Base-by-base conservation (phyloP, 495 filamentous ascomycete species). In the Aspergillus kassunensis region DNA sequence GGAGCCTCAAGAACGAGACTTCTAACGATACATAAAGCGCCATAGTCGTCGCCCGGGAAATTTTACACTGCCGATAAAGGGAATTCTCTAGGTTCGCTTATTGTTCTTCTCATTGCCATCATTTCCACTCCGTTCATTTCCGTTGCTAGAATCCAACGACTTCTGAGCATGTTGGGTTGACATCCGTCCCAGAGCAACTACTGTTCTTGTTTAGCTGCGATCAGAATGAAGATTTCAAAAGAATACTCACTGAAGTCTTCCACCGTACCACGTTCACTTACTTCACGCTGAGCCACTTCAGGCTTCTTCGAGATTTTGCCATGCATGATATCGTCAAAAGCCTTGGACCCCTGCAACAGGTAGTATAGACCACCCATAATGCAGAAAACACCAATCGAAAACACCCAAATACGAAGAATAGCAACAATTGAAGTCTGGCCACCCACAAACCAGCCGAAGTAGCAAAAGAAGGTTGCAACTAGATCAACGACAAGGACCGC, bases 241-340 rank as follows among this genome's bases (percentile, higher is more conserved):
- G 39, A 7, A 49, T 30, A 77, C 85, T 80, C 80, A 90, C 86
- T 78, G 56, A 95, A 92, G 68, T 96, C 90, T 73, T 96, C 90
- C 53, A 89, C 70, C 2, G 80, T 83, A 47, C 30, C 30, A 3
- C 87, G 76, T 73, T 71, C 85, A 88, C 43, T 41, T 56, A 79
- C 74, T 66, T 80, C 83, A 49, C 87, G 76, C 73, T 71, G 85
- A 87, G 44, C 41, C 56, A 79, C 74, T 65, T 80, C 83, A 67
- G 12, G 16, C 11, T 83, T 84, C 73, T 87, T 87, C 43, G 81
- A 82, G 50, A 81, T 82, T 76, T 89, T 90, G 64, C 90, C 88
- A 70, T 95, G 89, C 88, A 95, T 91, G 53, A 95, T 77, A 76
- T 92, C 90, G 71, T 95, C 88, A 69, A 95, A 95, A 39, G 81